Evolutionary conservation across 192 early-diverging fungal genomes (phyloP).

Genomic region (Backusella liffmaniae): DNA sequence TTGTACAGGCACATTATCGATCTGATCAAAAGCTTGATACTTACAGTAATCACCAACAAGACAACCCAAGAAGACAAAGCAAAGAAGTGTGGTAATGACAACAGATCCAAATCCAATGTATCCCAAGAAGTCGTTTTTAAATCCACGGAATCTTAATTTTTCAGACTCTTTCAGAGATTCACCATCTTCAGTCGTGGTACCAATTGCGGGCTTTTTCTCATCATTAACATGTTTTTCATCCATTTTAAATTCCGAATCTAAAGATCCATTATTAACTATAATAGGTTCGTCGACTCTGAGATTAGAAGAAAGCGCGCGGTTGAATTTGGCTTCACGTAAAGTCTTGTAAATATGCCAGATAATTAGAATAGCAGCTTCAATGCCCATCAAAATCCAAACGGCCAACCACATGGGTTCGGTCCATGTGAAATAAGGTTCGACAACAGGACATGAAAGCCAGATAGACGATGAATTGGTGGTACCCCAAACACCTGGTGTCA

Average conservation of each 20-base stretch:
- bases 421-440: conserved; percentile 45
- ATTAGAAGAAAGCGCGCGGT: conserved; percentile 8
- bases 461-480: conserved; percentile 14
- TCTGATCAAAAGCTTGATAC: conserved; percentile 4
- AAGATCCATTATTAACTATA: conserved; percentile 15
- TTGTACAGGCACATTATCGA: neutral
- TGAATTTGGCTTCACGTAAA: conserved; percentile 20
- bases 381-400: conserved; percentile 48
- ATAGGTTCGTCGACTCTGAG: conserved; percentile 17
- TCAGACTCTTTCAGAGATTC: conserved; percentile 30
- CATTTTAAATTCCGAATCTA: conserved; percentile 24
- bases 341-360: conserved; percentile 57
- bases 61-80: conserved; percentile 64
- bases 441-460: conserved; percentile 53
- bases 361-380: conserved; percentile 43
- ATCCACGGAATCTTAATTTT: conserved; percentile 61
- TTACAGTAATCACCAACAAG: conserved; percentile 78
- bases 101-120: conserved; percentile 46
- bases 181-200: neutral
- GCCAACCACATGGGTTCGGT: conserved; percentile 54
- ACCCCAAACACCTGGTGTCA: conserved; percentile 17
- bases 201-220: neutral
- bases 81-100: conserved; percentile 56
- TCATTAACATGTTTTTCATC: conserved; percentile 7
- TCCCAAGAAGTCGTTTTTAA: conserved; percentile 54